Percentiles rank a stretch among this genome's conserved stretches.
These are phyloP conservation scores for carrot (Daucus carota) DNA, from an alignment of 129 eudicot species.

Conservation along the genomic window DNA sequence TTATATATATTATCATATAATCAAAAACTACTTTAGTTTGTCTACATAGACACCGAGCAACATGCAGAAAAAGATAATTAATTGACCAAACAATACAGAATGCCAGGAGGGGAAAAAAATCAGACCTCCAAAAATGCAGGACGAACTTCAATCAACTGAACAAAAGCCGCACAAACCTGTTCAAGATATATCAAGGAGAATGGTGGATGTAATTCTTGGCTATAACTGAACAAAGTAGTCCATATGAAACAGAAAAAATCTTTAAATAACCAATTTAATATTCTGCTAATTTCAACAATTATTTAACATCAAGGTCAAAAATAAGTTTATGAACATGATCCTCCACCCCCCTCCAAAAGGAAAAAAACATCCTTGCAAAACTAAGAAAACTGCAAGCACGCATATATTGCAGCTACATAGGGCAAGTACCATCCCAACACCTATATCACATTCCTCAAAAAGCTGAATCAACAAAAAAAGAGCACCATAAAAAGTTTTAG, in stretches of 20 bases:
- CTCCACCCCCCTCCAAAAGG: neutral
- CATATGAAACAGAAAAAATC: neutral
- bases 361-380: too few relatives aligned
- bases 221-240: neutral
- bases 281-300: neutral
- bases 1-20: slow-evolving; percentile 2
- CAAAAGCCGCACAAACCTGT: slow-evolving; percentile 94
- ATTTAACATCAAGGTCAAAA: neutral
- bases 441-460: too few relatives aligned
- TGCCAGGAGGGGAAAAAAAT: neutral
- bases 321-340: neutral
- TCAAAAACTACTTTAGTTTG: neutral
- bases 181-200: slow-evolving; percentile 14
- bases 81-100: neutral
- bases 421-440: neutral
- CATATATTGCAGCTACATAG: neutral
- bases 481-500: neutral
- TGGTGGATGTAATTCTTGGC: neutral
- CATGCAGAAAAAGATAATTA: slow-evolving; percentile 2
- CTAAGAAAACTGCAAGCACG: too few relatives aligned
- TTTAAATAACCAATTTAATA: neutral
- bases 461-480: neutral
- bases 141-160: slow-evolving; percentile 87
- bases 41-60: neutral
- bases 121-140: slow-evolving; percentile 85